phyloP scores from a whole-genome alignment of 1,284 basidiomycete species.

The Apiotrichum porosum region DNA sequence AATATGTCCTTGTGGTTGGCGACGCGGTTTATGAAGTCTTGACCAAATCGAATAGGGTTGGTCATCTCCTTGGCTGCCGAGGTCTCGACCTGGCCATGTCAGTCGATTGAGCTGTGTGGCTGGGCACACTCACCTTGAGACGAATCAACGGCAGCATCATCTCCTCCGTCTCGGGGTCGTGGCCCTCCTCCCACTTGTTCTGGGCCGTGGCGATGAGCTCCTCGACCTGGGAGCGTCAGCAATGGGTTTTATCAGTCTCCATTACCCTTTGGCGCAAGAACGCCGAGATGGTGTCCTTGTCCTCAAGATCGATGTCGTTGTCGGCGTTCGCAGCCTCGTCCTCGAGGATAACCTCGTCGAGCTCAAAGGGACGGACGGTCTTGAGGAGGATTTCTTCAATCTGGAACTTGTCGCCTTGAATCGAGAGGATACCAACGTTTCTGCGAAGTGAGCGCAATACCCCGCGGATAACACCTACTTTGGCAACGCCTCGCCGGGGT shows the following conservation, averaged over 20 bases:
- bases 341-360: conserved; percentile 71
- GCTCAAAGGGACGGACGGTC: conserved; percentile 91
- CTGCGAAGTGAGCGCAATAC: conserved; percentile 48
- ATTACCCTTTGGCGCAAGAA: conserved; percentile 68
- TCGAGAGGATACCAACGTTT: conserved; percentile 78
- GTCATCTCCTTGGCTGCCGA: conserved; percentile 81
- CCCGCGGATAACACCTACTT: conserved; percentile 58
- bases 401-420: conserved; percentile 81
- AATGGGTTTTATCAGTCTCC: conserved; percentile 22
- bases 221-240: conserved; percentile 58
- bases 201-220: conserved; percentile 72
- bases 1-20: conserved; percentile 93
- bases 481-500: conserved; percentile 80
- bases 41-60: conserved; percentile 94
- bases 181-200: conserved; percentile 71
- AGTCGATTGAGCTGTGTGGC: no score
- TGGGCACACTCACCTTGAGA: conserved; percentile 58
- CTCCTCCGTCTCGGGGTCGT: conserved; percentile 54
- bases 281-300: conserved; percentile 74
- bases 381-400: conserved; percentile 79
- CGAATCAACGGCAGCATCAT: conserved; percentile 84
- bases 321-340: conserved; percentile 68
- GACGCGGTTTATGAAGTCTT: conserved; percentile 83
- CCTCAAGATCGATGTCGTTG: conserved; percentile 63
- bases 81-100: conserved; percentile 69